phyloP scores from a whole-genome alignment of 208 protist genomes.

The Porcisia hertigi region DNA sequence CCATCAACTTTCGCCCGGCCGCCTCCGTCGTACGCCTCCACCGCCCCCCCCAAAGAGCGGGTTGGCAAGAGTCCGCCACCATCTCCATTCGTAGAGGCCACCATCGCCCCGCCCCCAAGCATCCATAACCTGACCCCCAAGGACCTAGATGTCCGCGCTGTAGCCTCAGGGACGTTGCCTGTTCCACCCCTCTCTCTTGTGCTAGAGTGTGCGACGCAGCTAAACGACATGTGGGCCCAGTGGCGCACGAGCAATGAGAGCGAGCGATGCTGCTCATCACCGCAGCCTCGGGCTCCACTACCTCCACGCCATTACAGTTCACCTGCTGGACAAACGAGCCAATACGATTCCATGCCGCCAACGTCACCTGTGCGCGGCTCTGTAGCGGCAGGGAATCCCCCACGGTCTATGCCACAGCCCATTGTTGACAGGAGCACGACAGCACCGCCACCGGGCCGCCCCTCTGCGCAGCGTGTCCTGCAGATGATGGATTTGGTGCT shows the following conservation, averaged over 20 bases:
- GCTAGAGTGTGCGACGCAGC: constrained; percentile 30
- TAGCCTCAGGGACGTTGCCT: not conserved
- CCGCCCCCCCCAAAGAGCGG: not conserved
- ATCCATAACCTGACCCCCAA: not conserved
- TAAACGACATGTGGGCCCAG: constrained; percentile 21
- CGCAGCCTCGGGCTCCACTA: not conserved
- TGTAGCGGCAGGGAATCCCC: not conserved
- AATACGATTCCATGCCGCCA: not conserved
- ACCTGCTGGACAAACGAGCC: not conserved
- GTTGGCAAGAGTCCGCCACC: not conserved
- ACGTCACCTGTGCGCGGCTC: not conserved
- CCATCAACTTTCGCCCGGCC: constrained; percentile 8
- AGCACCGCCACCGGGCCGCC: not conserved
- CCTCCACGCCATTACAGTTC: not conserved
- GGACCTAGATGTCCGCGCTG: not conserved
- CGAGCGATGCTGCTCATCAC: constrained; percentile 1
- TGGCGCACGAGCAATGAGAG: constrained; percentile 20
- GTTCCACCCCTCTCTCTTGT: constrained; percentile 29
- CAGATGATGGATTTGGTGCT: constrained; percentile 38
- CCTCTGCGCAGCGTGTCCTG: constrained; percentile 8
- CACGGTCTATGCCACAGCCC: not conserved
- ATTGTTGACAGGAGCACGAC: not conserved
- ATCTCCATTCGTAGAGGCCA: not conserved
- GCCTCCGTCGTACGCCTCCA: constrained; percentile 8
- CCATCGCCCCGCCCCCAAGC: not conserved